These are phyloP conservation scores for Golubevia sp. DNA, from an alignment of 1,284 basidiomycete genomes.

Conservation along the genomic window DNA sequence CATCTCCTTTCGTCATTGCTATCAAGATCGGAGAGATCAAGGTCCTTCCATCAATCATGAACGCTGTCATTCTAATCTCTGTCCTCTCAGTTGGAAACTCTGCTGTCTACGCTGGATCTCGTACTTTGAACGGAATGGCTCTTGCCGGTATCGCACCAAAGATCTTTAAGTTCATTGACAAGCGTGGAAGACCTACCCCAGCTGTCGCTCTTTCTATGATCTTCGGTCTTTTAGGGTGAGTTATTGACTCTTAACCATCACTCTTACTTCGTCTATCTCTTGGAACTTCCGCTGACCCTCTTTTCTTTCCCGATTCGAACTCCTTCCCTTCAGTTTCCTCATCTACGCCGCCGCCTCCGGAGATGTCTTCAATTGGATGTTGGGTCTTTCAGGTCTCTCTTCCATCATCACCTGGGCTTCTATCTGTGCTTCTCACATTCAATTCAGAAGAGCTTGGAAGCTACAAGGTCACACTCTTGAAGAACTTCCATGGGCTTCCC, in stretches of 20 bases:
- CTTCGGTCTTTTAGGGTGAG: slow-evolving; percentile 50
- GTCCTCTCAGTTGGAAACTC: slow-evolving; percentile 63
- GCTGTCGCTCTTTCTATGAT: slow-evolving; percentile 57
- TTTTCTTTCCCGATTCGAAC: too few relatives aligned
- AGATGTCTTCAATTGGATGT: slow-evolving; percentile 64
- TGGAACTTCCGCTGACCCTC: too few relatives aligned
- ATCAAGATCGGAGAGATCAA: slow-evolving; percentile 62
- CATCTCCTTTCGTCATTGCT: slow-evolving; percentile 66
- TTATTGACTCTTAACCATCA: too few relatives aligned
- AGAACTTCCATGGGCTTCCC: slow-evolving; percentile 65
- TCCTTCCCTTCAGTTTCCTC: too few relatives aligned
- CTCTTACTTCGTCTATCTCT: too few relatives aligned
- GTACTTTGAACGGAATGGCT: slow-evolving; percentile 60
- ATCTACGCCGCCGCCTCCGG: slow-evolving; percentile 47
- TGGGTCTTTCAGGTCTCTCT: slow-evolving; percentile 65
- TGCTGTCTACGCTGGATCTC: slow-evolving; percentile 62
- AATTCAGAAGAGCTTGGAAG: slow-evolving; percentile 65
- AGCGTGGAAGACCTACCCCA: slow-evolving; percentile 64
- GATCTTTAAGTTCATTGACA: slow-evolving; percentile 65
- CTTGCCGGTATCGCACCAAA: slow-evolving; percentile 63
- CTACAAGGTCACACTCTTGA: slow-evolving; percentile 64
- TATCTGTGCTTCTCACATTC: slow-evolving; percentile 58
- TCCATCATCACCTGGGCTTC: slow-evolving; percentile 65
- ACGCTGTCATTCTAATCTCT: slow-evolving; percentile 63
- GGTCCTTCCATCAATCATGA: slow-evolving; percentile 64